Base-by-base conservation (phyloP, 441 rosid species). In the Croton setiger region DNA sequence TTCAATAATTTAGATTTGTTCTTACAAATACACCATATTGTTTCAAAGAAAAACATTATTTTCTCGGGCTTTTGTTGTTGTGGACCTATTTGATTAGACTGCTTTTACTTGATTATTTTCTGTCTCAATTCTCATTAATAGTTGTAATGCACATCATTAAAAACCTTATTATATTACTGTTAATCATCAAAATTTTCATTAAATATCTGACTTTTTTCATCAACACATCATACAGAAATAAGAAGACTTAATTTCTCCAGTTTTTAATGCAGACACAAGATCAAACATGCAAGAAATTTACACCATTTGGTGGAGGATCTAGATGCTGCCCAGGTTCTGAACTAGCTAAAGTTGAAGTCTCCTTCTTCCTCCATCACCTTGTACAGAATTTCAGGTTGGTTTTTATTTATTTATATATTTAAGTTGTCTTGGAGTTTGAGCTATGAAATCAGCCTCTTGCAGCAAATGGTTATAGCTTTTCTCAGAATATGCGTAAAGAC, bases 281-380 rank as follows among this genome's bases (percentile, higher is more conserved):
- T 72, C 87, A 79, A 75, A 71, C 77, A 52, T 71, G 82, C 82
- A 83, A 83, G 83, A 81, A 76, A 67, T 84, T 83, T 48, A 86
- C 86, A 53, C 90, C 93, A 12, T 88, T 88, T 70, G 93, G 90
- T 44, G 93, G 93, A 20, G 93, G 93, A 44, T 57, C 84, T n/a
- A 80, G 93, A 76, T 81, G 79, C 72, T 88, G 93, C 47, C 88
- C 90, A 0, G 93, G 93, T 17, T 86, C 85, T 58, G 93, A 88
- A 49, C 87, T 86, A 14, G 93, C 93, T 8, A 86, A 74, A 75
- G 84, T 86, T 59, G 93, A 88, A 73, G 80, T 86, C 57, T 80
- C 93, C 3, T 79, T 88, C 72, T 88, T 88, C 79, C 85, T 88
- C 59, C 87, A 88, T 77, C 88, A 84, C 75, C 83, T 88, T 36